Conservation (phyloP, 2,329 filamentous ascomycete species). For the Xylaria sp. region DNA sequence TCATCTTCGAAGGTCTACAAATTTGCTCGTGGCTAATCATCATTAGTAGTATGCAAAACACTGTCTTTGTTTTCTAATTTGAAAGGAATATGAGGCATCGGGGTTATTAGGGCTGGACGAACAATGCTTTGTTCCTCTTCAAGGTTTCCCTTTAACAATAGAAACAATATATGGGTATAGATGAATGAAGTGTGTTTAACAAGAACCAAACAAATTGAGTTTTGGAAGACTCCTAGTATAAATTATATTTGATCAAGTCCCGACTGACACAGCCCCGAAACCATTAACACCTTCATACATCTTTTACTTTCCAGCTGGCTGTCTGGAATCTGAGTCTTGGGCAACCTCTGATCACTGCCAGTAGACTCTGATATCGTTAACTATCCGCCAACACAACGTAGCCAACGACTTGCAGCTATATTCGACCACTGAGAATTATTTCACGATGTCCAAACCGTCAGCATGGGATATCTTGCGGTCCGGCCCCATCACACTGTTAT, state of each 20-base stretch:
- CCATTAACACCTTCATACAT: background rate
- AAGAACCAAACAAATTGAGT: background rate
- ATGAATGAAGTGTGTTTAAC: background rate
- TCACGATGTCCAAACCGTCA: conserved; percentile 12
- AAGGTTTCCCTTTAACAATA: background rate
- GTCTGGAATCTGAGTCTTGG: background rate
- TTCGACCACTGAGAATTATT: background rate
- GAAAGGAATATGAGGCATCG: background rate
- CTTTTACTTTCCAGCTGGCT: background rate
- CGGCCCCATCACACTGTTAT: conserved; percentile 32
- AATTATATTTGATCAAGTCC: background rate
- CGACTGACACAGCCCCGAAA: background rate
- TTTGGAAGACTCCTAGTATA: background rate
- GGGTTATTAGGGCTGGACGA: background rate
- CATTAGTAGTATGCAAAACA: background rate
- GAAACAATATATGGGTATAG: background rate
- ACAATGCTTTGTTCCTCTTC: background rate
- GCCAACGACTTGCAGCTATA: background rate
- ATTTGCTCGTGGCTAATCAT: no score
- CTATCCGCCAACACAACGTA: background rate
- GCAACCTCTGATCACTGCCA: background rate
- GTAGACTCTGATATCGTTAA: no score
- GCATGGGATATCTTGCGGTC: conserved; percentile 29
- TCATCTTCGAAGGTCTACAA: background rate
- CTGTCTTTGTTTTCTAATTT: background rate